Conservation (phyloP, 108 stramenopile species). For the Aureococcus anophagefferens region DNA sequence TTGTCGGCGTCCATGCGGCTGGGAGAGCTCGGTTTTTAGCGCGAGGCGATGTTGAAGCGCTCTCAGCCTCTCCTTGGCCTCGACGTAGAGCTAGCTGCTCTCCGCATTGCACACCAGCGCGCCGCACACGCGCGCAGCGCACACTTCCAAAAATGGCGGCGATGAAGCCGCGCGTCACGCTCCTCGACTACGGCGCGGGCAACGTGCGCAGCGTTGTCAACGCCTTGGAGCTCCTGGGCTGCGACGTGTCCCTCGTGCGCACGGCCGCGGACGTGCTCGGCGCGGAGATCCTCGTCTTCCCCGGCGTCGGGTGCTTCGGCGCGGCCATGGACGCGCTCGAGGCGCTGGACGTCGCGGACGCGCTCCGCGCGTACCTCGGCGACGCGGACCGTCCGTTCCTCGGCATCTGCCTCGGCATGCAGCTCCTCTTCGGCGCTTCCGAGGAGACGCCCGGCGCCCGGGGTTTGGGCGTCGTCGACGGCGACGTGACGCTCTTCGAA, state of each 20-base stretch:
- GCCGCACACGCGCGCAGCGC: too few relatives aligned
- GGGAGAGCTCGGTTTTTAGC: too few relatives aligned
- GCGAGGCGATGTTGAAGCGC: too few relatives aligned
- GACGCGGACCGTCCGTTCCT: slow-evolving; percentile 71
- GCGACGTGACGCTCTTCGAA: slow-evolving; percentile 72
- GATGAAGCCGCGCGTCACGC: slow-evolving; percentile 36
- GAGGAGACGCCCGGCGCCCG: slow-evolving; percentile 65
- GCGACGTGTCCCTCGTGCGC: slow-evolving; percentile 66
- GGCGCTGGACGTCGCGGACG: slow-evolving; percentile 60
- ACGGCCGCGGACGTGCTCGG: slow-evolving; percentile 63
- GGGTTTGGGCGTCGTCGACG: slow-evolving; percentile 86
- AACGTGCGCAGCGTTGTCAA: slow-evolving; percentile 89
- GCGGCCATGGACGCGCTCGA: slow-evolving; percentile 52
- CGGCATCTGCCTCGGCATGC: slow-evolving; percentile 98
- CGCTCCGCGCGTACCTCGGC: slow-evolving; percentile 65
- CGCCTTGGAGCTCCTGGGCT: slow-evolving; percentile 72
- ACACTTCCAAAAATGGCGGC: neutral
- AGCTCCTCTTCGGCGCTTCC: slow-evolving; percentile 83
- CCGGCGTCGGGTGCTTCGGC: slow-evolving; percentile 79
- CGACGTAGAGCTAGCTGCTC: too few relatives aligned
- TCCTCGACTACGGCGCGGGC: slow-evolving; percentile 97
- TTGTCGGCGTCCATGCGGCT: too few relatives aligned
- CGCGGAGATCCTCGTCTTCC: slow-evolving; percentile 84
- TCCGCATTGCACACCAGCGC: too few relatives aligned
- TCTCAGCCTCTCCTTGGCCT: too few relatives aligned